Base-by-base conservation (phyloP, 148 eudicot genomes). In the Rhododendron vialii region DNA sequence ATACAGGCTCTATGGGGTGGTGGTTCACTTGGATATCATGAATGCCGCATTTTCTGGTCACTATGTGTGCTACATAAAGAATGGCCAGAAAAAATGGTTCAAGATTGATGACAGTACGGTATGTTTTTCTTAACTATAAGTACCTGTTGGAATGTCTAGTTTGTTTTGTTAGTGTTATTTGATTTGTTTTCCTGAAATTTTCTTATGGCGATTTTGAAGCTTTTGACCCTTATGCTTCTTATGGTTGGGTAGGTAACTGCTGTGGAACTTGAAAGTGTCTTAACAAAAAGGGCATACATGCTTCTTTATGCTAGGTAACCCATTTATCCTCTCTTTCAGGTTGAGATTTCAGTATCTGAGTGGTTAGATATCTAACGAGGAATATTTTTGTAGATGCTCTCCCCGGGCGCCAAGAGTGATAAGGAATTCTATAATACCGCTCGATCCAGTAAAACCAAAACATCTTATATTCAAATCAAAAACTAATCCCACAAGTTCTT, bases 11-110 rank as follows among this genome's bases (percentile, higher is more conserved):
- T 95, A 93, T 84, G 99, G 95, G 65, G 98, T 95, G 30, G 94
- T 95, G 51, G 99, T 96, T 84, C 99, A 96, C 88, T 89, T 96
- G 87, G 99, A 95, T 90, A 78, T 86, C 50, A 95, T 95, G 99
- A 96, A 96, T 91, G 93, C 96, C 22, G 85, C 98, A 81, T 95
- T 89, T 85, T 91, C 96, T 75, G 99, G 99, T 85, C 99, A 96
- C 80, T 96, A 96, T 83, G 92, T 96, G 35, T 92, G 96, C 86
- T 96, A 95, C 76, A 92, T 96, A 17, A 95, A 94, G 85, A 95
- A 94, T 87, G 85, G 90, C 1, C 95, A 92, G 87, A 92, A 90
- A 84, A 90, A 87, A 90, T 96, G 99, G 99, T 96, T 91, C 91
- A 91, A 92, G 93, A 87, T 90, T 83, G 98, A 96, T 86, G 99